These are phyloP conservation scores for Alternaria brassicicola DNA, from an alignment of 2,329 filamentous ascomycete genomes.

Conservation along the genomic window DNA sequence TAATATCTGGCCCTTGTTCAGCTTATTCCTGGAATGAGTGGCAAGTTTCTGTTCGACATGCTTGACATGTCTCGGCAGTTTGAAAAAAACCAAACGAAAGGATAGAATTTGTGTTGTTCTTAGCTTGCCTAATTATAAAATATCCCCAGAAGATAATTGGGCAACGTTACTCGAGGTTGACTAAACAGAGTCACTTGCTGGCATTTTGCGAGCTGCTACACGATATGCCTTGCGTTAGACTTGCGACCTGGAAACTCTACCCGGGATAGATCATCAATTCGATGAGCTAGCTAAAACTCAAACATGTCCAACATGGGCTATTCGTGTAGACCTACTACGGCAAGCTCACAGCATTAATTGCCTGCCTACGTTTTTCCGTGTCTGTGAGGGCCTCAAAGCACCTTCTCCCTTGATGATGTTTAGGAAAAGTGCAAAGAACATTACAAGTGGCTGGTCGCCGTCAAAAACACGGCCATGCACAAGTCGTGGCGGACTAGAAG, in stretches of 20 bases:
- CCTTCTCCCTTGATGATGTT: background rate
- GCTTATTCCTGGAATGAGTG: too few species aligned
- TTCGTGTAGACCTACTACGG: background rate
- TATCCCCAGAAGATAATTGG: accelerated
- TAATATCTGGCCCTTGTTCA: too few species aligned
- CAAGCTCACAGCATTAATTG: accelerated
- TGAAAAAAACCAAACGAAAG: background rate
- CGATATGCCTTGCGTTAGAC: background rate
- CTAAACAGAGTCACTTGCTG: background rate
- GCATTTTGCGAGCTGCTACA: background rate
- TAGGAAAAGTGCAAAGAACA: accelerated
- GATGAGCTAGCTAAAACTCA: accelerated
- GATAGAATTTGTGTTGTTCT: background rate
- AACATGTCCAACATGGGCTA: background rate
- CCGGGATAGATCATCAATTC: accelerated
- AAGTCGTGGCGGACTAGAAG: background rate
- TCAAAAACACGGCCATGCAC: accelerated
- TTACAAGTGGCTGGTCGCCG: background rate
- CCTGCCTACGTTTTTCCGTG: background rate
- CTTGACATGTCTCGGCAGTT: accelerated
- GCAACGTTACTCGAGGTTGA: background rate
- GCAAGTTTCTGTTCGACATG: accelerated
- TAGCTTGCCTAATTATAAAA: background rate
- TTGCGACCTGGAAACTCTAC: accelerated
- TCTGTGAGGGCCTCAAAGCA: background rate